Base-by-base conservation (phyloP, 164 flowering plant genomes). In the Stephania japonica region DNA sequence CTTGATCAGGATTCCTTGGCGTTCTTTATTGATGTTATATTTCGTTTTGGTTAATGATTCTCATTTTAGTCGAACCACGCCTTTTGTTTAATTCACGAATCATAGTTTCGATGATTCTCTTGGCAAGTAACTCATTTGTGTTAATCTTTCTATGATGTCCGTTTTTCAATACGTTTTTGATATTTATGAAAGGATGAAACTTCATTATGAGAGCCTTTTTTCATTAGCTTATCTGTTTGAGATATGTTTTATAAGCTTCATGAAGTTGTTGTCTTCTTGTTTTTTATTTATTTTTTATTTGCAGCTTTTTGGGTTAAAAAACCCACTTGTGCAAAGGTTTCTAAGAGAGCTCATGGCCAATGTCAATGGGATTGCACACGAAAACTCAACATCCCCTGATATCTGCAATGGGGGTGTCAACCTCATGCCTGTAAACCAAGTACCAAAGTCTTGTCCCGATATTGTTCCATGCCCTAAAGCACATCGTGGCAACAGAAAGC, bases 251-350 rank as follows among this genome's bases (percentile, higher is more conserved):
- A 32, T 32, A 32, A 32, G 2, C 38, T 32, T 32, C 2, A 2
- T 32, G 38, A 32, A 32, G 38, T 32, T 32, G 38, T 32, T 32
- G 38, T 32, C 42, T 75, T 69, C 9, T 75, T 50, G n/a, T n/a
- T 0, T 32, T 2, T 32, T 32, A 32, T 32, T 32, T 32, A 32
- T 32, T 32, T 32, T 32, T 38, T 74, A n/a, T 66, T 63, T 84
- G 84, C 93, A 96, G 99, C 85, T 93, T 80, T 96, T 93, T 84
- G 99, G 99, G 64, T 96, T 96, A 78, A 90, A 80, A 84, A 91
- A 93, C 75, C 85, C 87, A 63, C 85, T 86, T 65, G 92, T 96
- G 63, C 97, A 87, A 82, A 81, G 97, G 78, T 81, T 96, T 76
- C 87, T 96, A 42, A 84, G 97, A 64, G 95, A 91, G 77, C 82